phyloP scores from a whole-genome alignment of 257 asterid genomes.

The Linaria vulgaris region DNA sequence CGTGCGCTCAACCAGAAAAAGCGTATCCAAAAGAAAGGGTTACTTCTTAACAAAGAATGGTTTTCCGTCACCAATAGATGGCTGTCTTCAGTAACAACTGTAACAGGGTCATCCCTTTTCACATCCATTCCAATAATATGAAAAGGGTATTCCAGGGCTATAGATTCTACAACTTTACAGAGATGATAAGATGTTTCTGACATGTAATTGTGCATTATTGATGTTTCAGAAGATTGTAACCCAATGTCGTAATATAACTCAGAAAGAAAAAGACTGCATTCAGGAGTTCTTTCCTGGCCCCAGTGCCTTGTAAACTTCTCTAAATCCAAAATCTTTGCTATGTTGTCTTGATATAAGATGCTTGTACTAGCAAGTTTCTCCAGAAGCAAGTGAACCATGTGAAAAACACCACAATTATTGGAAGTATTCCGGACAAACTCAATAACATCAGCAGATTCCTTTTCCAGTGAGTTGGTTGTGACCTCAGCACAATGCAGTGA shows the following conservation, averaged over 20 bases:
- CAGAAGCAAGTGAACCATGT: conserved; percentile 75
- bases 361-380: conserved; percentile 68
- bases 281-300: conserved; percentile 81
- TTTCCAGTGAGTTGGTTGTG: conserved; percentile 43
- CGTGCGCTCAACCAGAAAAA: conserved; percentile 92
- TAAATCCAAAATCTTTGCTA: conserved; percentile 67
- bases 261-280: conserved; percentile 83
- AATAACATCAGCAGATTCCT: conserved; percentile 56
- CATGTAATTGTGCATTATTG: conserved; percentile 44
- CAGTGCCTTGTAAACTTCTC: conserved; percentile 82
- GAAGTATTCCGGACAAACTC: conserved; percentile 59
- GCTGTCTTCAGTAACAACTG: conserved; percentile 32
- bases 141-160: conserved; percentile 68
- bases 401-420: conserved; percentile 75
- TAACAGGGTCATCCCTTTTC: conserved; percentile 31
- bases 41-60: conserved; percentile 42
- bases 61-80: conserved; percentile 34
- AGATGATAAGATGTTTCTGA: conserved; percentile 84
- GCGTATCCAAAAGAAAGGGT: conserved; percentile 79
- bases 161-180: conserved; percentile 81
- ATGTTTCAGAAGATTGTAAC: conserved; percentile 52
- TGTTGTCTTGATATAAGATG: conserved; percentile 53
- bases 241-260: conserved; percentile 89
- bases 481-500: conserved; percentile 40
- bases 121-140: conserved; percentile 36